phyloP scores from a whole-genome alignment of 176 grass and related monocot genomes.

The Zea mays region Zm-B73-REFERENCE-NAM-5.0 NC_050098.1:32011501-32012000 shows the following conservation, averaged over 20 bases:
- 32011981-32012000: slow-evolving; percentile 9
- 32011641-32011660: no score
- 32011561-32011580: no score
- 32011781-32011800: background rate
- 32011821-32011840: no score
- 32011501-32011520: no score
- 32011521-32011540: no score
- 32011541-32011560: no score
- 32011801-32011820: background rate
- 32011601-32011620: no score
- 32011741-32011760: background rate
- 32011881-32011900: background rate
- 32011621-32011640: no score
- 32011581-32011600: no score
- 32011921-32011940: background rate
- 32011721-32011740: background rate
- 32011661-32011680: no score
- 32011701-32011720: background rate
- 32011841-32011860: background rate
- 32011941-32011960: background rate
- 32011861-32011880: background rate
- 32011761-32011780: background rate
- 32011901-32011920: background rate
- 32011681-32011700: background rate
- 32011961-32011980: slow-evolving; percentile 1